Base-by-base conservation (phyloP, 495 filamentous ascomycete species). In the Baudoinia panamericana region DNA sequence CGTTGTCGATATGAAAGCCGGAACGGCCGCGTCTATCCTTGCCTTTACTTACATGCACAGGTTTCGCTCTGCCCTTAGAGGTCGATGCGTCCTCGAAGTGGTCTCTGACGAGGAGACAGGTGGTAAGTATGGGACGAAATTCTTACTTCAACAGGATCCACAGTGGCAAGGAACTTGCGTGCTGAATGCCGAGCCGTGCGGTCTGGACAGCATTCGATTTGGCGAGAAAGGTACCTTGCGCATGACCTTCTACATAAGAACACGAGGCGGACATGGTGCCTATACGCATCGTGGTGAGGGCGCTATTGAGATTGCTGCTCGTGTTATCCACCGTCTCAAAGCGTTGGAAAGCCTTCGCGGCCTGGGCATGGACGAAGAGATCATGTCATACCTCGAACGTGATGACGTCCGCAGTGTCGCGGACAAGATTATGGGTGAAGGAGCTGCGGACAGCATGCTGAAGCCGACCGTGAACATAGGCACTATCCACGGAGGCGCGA, bases 81-180 rank as follows among this genome's bases (percentile, higher is more conserved):
- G 50, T 25, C 18, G 36, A 25, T 40, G 45, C 34, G 44, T 19
- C 5, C 29, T 48, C 27, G 38, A 36, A 19, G 38, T 45, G 5
- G 43, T 39, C 0, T 42, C 43, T 10, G 48, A 52, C 39, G 48
- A 52, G 36, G 48, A 52, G 39, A 52, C 48, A 17, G 48, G 48
- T 3, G 48, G 48, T n/a, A 42, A 40, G 28, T 43, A 26, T 24
- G 48, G 48, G 6, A 48, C 48, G 17, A 15, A 23, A 13, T 52
- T 43, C 30, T 39, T 52, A 22, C 43, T 43, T 8, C 30, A 43
- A 17, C 19, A 36, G 21, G 40, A 43, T 28, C 30, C 25, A 16
- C 2, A 9, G 10, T 52, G 48, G 48, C 33, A 18, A 38, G 48
- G 48, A 17, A 44, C 43, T 21, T 46, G 43, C 30, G 39, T 52